Base-by-base conservation (phyloP, 202 grass and related monocot species). In the Dendrocalamus latiflorus region DNA sequence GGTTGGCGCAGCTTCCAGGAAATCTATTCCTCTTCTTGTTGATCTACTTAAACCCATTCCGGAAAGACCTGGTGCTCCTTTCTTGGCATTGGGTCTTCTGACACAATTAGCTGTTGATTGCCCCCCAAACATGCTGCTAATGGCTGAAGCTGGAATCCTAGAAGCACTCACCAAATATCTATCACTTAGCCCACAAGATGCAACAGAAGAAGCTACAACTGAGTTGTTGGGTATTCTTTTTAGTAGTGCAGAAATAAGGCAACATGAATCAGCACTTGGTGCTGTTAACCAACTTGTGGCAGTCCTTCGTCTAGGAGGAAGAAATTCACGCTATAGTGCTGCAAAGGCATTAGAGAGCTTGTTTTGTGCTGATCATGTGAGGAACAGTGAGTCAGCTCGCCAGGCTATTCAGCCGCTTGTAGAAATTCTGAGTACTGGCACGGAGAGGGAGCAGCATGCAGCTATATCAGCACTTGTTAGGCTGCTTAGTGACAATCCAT, bases 41-140 rank as follows among this genome's bases (percentile, higher is more conserved):
- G 97, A 99, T 86, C 71, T 99, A 84, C 93, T 99, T 67, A 99
- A 99, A 92, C 97, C 97, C 56, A 99, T 99, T 85, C 97, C 97
- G 70, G 97, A 99, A 60, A 83, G 97, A 88, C 95, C 97, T 81
- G 93, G 97, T 56, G 97, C 97, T 91, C 97, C 97, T 87, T 93
- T 89, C 88, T 87, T 99, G 89, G 85, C 97, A 57, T 88, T 99
- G 75, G 84, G 91, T 84, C 89, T 94, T 80, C 88, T 99, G 72
- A 99, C 89, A 66, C 97, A 99, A 43, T 73, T 99, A 89, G 91
- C 93, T 74, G 56, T 92, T 84, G 97, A 99, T 86, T 94, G 91
- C 82, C 67, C 86, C 16, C 85, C 81, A 86, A 99, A 99, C 84
- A 99, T 90, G 89, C 85, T 77, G 73, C 82, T 96, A 89, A 99